Conservation (phyloP, 306 rosid species). For the Ormosia emarginata region DNA sequence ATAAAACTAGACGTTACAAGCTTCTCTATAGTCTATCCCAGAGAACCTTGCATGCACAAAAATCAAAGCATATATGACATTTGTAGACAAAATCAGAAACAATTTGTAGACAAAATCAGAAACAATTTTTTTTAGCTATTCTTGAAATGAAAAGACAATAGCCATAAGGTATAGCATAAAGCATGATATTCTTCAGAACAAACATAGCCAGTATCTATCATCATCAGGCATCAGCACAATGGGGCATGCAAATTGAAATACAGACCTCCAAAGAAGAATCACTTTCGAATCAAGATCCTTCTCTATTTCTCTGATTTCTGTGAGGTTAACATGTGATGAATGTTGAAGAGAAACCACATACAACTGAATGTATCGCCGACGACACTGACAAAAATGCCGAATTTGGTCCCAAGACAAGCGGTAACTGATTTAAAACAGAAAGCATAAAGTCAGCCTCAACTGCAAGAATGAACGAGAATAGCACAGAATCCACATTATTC, state of each 20-base stretch:
- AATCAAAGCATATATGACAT: background rate
- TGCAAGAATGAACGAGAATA: background rate
- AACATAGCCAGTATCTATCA: background rate
- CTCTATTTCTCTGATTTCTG: slow-evolving; percentile 86
- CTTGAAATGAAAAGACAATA: background rate
- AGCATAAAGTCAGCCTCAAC: slow-evolving; percentile 32
- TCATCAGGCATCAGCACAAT: slow-evolving; percentile 3
- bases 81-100: background rate
- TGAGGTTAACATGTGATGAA: slow-evolving; percentile 31
- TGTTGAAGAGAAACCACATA: slow-evolving; percentile 75
- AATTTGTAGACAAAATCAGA: background rate
- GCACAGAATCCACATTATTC: background rate
- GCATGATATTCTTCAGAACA: background rate
- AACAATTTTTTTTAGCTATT: background rate
- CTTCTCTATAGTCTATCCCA: background rate
- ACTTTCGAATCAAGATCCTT: slow-evolving; percentile 92
- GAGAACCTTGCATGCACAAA: background rate
- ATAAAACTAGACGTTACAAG: background rate
- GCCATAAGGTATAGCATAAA: background rate
- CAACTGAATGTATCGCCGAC: slow-evolving; percentile 84
- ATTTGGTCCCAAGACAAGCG: slow-evolving; percentile 95
- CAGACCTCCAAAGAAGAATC: slow-evolving; percentile 94
- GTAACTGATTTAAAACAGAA: slow-evolving; percentile 55
- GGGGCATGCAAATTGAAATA: slow-evolving; percentile 4
- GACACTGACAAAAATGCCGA: slow-evolving; percentile 80